Base-by-base conservation (phyloP, 495 filamentous ascomycete species). In the Acidiella bohemica region DNA sequence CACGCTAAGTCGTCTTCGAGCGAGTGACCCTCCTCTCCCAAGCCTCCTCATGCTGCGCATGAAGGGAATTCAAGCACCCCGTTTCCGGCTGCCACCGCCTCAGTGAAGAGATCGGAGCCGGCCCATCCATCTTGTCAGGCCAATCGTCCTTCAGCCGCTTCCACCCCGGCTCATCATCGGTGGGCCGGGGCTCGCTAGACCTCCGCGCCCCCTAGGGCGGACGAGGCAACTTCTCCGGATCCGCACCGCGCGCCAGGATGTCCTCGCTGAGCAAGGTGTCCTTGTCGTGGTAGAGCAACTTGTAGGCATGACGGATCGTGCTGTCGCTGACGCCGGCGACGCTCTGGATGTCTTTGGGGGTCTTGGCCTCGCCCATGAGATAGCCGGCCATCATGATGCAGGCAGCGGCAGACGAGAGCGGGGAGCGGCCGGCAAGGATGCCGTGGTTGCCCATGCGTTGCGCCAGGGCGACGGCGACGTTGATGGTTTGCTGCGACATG, bases 351-450 rank as follows among this genome's bases (percentile, higher is more conserved):
- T 93, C 81, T 59, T 88, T 90, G 28, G 87, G 76, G 5, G 71
- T 67, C 56, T 80, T 81, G n/a, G 71, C 60, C 27, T 83, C 67
- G 32, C 78, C 82, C 70, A 87, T 78, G 16, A 95, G 66, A 54
- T 84, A 72, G 0, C 82, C 84, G 6, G 84, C 78, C 75, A 94
- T 87, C 66, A 90, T 96, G 59, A 97, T 95, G 58, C 84, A 93
- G 28, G 88, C 86, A 13, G 85, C 88, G 3, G 90, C 90, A 33
- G 87, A 81, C 5, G 90, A 95, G 25, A 96, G 72, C 6, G 90
- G 90, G 28, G 90, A 96, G 37, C 90, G 84, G 41, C 90, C 90
- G 22, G 87, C 88, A 29, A 96, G 70, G 20, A 81, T 75, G 29
- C 80, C 81, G 38, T 78, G 71, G 13, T 69, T 69, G 1, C 75